Percentiles rank a stretch among this genome's conserved stretches.
phyloP scores from a whole-genome alignment of 2,329 filamentous ascomycete species.

The Endoconidiophora polonica region DNA sequence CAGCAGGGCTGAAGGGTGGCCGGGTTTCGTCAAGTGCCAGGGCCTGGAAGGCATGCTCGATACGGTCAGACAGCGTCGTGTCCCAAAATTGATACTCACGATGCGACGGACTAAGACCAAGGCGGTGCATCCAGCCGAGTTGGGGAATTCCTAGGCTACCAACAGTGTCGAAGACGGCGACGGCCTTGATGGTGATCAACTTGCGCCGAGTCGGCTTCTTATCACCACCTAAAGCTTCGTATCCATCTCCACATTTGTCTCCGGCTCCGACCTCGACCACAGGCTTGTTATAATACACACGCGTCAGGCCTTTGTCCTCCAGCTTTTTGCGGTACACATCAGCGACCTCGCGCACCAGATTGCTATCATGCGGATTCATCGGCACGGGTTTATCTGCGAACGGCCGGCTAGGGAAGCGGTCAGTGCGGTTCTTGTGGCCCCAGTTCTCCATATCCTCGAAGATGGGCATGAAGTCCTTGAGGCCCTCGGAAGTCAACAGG shows the following conservation, averaged over 20 bases:
- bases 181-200: constrained; percentile 19
- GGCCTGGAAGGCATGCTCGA: constrained; percentile 43
- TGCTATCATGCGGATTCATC: constrained; percentile 13
- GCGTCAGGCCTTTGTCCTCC: constrained; percentile 27
- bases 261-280: background rate
- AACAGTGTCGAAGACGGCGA: constrained; percentile 32
- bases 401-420: constrained; percentile 29
- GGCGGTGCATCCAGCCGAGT: constrained; percentile 27
- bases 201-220: too few relatives aligned
- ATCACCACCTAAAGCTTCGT: too few relatives aligned
- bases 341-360: constrained; percentile 18
- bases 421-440: constrained; percentile 28
- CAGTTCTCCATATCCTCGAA: constrained; percentile 41
- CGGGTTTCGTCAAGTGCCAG: constrained; percentile 41
- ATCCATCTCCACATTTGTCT: background rate
- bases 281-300: constrained; percentile 16
- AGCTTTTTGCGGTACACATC: constrained; percentile 28
- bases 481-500: constrained; percentile 34
- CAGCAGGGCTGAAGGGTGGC: constrained; percentile 34
- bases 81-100: constrained; percentile 36
- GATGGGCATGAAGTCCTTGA: constrained; percentile 37
- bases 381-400: constrained; percentile 34
- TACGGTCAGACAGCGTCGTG: constrained; percentile 32
- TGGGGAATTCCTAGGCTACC: constrained; percentile 28
- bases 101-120: constrained; percentile 29